phyloP scores from a whole-genome alignment of 306 rosid genomes.

The Boehmeria nivea region DNA sequence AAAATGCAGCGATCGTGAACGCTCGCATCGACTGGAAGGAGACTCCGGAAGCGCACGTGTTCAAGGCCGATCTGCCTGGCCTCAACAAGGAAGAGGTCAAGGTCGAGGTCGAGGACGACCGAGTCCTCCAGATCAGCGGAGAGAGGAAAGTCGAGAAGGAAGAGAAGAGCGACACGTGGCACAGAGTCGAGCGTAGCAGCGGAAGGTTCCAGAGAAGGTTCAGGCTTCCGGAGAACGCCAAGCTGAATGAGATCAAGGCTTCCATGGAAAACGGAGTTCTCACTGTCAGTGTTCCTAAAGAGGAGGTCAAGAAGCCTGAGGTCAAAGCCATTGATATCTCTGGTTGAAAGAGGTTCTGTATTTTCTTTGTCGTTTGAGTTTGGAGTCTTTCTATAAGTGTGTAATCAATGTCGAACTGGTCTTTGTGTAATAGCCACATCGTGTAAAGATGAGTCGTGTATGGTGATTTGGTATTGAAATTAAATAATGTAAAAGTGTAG shows the following conservation, averaged over 20 bases:
- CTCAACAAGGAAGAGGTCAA: constrained; percentile 27
- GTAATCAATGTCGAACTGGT: no score
- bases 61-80: constrained; percentile 27
- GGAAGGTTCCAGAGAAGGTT: constrained; percentile 32
- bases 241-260: constrained; percentile 22
- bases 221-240: constrained; percentile 29
- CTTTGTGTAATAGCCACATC: no score
- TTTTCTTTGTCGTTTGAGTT: no score
- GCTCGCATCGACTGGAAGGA: constrained; percentile 27
- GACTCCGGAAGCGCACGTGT: constrained; percentile 32
- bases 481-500: no score
- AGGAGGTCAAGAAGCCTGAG: constrained; percentile 14
- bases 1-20: constrained; percentile 2
- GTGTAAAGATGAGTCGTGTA: no score
- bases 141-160: constrained; percentile 33
- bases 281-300: constrained; percentile 25
- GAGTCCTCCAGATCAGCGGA: constrained; percentile 25
- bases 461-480: no score
- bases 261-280: constrained; percentile 37
- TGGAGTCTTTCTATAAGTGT: no score
- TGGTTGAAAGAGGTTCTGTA: constrained; percentile 14
- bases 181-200: constrained; percentile 23
- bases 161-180: constrained; percentile 32
- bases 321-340: constrained; percentile 27
- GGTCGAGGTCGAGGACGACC: constrained; percentile 24